Conservation (phyloP, 2,329 filamentous ascomycete genomes). For the Diaporthe longicolla region DNA sequence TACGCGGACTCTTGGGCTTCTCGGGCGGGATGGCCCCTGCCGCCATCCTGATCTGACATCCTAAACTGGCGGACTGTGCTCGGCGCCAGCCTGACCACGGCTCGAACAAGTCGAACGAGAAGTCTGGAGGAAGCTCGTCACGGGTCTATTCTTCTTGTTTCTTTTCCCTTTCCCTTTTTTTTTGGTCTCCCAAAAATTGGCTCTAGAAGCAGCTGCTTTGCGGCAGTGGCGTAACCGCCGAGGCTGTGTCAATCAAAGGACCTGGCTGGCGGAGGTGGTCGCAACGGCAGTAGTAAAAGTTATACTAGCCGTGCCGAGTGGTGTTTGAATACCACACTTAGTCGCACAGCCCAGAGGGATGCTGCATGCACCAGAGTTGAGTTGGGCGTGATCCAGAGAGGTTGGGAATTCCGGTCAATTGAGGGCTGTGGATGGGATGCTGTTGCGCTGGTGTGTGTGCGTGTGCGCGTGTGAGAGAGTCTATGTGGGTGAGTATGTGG, state of each 20-base stretch:
- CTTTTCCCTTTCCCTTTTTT: background rate
- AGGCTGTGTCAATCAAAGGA: background rate
- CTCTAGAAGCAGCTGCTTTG: slow-evolving; percentile 23
- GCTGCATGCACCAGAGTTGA: slow-evolving; percentile 27
- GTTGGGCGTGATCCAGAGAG: background rate
- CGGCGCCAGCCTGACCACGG: slow-evolving; percentile 48
- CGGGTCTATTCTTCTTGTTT: background rate
- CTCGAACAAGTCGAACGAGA: slow-evolving; percentile 9
- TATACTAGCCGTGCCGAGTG: background rate
- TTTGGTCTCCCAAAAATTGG: background rate
- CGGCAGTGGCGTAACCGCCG: background rate
- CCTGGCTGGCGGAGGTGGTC: slow-evolving; percentile 6
- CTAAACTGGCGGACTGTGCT: slow-evolving; percentile 48
- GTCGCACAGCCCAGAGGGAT: slow-evolving; percentile 4
- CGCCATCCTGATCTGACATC: slow-evolving; percentile 57
- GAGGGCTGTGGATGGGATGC: background rate
- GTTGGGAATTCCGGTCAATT: slow-evolving; percentile 20
- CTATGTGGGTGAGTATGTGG: background rate
- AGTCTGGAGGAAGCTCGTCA: slow-evolving; percentile 11
- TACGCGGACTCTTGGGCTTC: slow-evolving; percentile 58
- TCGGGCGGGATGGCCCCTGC: slow-evolving; percentile 53
- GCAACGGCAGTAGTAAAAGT: background rate
- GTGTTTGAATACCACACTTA: background rate
- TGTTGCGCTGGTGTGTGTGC: background rate
- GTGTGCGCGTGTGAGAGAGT: background rate